Evolutionary conservation across 2,329 filamentous ascomycete genomes (phyloP), one percentile per base, ranked within the genome.

Genomic region (Colletotrichum lini): DNA sequence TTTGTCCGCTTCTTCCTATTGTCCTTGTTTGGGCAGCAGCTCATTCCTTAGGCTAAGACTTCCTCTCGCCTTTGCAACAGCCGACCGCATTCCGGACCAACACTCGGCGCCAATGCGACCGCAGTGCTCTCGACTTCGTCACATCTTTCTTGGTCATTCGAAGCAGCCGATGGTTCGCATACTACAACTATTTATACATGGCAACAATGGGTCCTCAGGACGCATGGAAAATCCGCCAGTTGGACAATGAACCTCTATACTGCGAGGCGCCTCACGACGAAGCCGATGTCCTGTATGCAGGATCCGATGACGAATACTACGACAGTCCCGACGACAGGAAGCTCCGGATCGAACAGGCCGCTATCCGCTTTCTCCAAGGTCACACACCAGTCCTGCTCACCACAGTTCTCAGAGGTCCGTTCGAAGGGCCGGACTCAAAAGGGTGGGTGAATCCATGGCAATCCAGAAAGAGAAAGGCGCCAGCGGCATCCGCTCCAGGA

Each of bases 391-490:
- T 87, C 30, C 83, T 95, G 3, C 78, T 91, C 3, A 92, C 92
- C 15, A 88, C 92, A 8, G 80, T 82, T 7, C 82, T 94, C 3
- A 85, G 82, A 70, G 92, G 92, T 0, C 92, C 92, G 0, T 92
- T 93, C 73, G 84, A 86, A 54, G 69, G 69, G 15, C 65, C 69
- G 40, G 58, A 64, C 13, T 65, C 69, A 42, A 78, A 75, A 65
- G 85, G 85, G 26, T 90, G 87, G 87, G 75, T 78, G 42, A 88
- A 89, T 72, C 88, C 88, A 16, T 89, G 88, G 88, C 76, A 79
- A 52, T 82, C 83, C 12, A 77, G 69, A 40, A 72, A 67, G 35
- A 52, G 78, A 74, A 62, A 60, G 35, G 21, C 45, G 60, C 40
- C n/a, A 35, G 23, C 40, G 13, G 13, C n/a, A 42, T 57, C 35